Percentiles rank a stretch among this genome's conserved stretches.
Conservation (phyloP, 345 rosid genomes). For the Trapa bicornis region DNA sequence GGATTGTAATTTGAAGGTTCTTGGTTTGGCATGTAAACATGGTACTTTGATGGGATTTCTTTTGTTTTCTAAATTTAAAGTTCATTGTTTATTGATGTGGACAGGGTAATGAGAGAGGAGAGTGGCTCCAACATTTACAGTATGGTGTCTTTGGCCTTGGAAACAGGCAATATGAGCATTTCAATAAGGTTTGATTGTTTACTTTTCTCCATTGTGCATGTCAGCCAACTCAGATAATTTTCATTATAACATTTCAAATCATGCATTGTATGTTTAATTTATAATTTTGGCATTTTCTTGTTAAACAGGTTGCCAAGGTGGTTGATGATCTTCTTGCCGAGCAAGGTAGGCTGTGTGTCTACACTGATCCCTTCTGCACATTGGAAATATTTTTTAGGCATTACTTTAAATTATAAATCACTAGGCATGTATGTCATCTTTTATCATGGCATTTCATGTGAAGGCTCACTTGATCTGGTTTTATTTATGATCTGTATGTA, state of each 20-base stretch:
- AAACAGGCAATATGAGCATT: conserved; percentile 89
- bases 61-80: neutral
- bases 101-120: conserved; percentile 50
- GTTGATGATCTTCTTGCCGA: conserved; percentile 61
- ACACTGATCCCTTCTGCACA: neutral
- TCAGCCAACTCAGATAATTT: neutral
- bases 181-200: conserved; percentile 50
- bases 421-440: no score
- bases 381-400: neutral
- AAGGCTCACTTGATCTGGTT: no score
- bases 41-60: no score
- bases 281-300: neutral
- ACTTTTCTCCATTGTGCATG: neutral
- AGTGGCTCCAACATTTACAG: conserved; percentile 49
- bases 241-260: neutral
- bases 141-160: conserved; percentile 84
- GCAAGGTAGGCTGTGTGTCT: conserved; percentile 45
- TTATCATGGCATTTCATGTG: no score
- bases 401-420: no score
- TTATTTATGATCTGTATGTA: neutral
- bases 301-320: conserved; percentile 62
- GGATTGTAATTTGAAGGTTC: no score
- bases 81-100: conserved; percentile 6
- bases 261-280: neutral
- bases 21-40: no score